Percentiles rank a stretch among this genome's conserved stretches.
phyloP scores from a whole-genome alignment of 352 stramenopile species.

The Globisporangium camurandrum region DNA sequence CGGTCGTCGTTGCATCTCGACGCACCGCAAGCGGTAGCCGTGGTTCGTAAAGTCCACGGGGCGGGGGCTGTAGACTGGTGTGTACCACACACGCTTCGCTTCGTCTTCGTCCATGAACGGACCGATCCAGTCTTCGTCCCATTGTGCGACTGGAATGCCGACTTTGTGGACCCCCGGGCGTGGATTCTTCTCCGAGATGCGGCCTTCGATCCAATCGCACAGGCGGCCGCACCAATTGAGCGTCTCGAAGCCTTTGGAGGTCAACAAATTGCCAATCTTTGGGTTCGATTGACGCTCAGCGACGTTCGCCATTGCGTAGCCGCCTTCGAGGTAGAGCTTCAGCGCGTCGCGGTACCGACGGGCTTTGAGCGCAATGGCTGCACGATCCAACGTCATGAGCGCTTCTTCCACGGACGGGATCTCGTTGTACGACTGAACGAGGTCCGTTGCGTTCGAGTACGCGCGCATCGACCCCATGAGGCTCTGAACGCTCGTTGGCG shows the following conservation, averaged over 20 bases:
- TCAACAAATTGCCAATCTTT: slow-evolving; percentile 83
- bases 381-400: slow-evolving; percentile 63
- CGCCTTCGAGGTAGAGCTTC: slow-evolving; percentile 76
- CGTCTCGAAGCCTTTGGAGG: slow-evolving; percentile 79
- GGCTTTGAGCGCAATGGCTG: slow-evolving; percentile 42
- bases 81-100: slow-evolving; percentile 73
- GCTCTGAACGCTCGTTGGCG: slow-evolving; percentile 47
- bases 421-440: slow-evolving; percentile 69
- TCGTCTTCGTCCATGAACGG: slow-evolving; percentile 71
- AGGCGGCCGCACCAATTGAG: slow-evolving; percentile 79
- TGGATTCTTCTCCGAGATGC: slow-evolving; percentile 64
- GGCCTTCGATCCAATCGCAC: slow-evolving; percentile 81
- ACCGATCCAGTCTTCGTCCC: slow-evolving; percentile 72
- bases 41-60: slow-evolving; percentile 71
- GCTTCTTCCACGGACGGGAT: slow-evolving; percentile 76
- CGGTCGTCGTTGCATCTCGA: slow-evolving; percentile 62
- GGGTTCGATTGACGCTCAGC: slow-evolving; percentile 68
- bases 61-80: slow-evolving; percentile 59
- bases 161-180: slow-evolving; percentile 76
- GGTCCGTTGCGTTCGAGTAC: slow-evolving; percentile 63
- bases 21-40: slow-evolving; percentile 69
- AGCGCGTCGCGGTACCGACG: slow-evolving; percentile 70
- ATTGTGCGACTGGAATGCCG: slow-evolving; percentile 52
- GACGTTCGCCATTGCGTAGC: slow-evolving; percentile 79
- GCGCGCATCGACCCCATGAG: slow-evolving; percentile 76